phyloP scores from a whole-genome alignment of 1,284 basidiomycete genomes.

The Inonotus hispidus region DNA sequence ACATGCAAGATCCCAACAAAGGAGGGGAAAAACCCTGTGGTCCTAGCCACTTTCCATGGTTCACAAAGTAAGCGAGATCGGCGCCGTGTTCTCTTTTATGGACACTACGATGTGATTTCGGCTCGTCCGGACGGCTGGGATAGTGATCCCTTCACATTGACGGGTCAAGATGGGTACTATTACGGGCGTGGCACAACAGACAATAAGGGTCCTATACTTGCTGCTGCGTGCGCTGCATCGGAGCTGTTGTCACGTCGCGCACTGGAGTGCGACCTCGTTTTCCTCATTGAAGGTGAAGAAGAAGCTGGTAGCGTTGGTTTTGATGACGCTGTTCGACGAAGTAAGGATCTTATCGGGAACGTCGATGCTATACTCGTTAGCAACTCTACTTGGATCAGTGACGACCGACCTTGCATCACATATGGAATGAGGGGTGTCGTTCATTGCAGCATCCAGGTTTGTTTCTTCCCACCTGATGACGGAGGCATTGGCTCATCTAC shows the following conservation, averaged over 20 bases:
- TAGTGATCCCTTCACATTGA: slow-evolving; percentile 81
- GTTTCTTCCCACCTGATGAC: slow-evolving; percentile 14
- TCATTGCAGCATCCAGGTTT: slow-evolving; percentile 70
- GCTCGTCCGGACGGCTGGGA: slow-evolving; percentile 74
- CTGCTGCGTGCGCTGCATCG: slow-evolving; percentile 85
- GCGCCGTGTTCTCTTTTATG: slow-evolving; percentile 82
- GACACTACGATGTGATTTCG: slow-evolving; percentile 92
- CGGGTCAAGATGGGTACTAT: slow-evolving; percentile 86
- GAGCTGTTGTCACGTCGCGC: slow-evolving; percentile 68
- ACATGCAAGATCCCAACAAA: slow-evolving; percentile 52
- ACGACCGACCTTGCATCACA: slow-evolving; percentile 92
- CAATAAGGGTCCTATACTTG: slow-evolving; percentile 92
- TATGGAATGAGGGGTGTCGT: slow-evolving; percentile 94
- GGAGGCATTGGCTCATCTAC: background rate
- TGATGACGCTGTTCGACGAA: slow-evolving; percentile 61
- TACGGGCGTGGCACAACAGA: slow-evolving; percentile 92
- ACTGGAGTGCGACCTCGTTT: slow-evolving; percentile 83
- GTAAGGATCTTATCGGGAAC: slow-evolving; percentile 78
- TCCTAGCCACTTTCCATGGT: slow-evolving; percentile 81
- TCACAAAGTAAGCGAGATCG: slow-evolving; percentile 49
- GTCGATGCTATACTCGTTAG: slow-evolving; percentile 87
- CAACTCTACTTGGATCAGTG: slow-evolving; percentile 97
- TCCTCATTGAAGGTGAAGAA: slow-evolving; percentile 95
- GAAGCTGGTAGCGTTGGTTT: slow-evolving; percentile 90
- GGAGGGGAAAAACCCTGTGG: slow-evolving; percentile 72